phyloP scores from a whole-genome alignment of 495 filamentous ascomycete genomes.

The Cudoniella acicularis region DNA sequence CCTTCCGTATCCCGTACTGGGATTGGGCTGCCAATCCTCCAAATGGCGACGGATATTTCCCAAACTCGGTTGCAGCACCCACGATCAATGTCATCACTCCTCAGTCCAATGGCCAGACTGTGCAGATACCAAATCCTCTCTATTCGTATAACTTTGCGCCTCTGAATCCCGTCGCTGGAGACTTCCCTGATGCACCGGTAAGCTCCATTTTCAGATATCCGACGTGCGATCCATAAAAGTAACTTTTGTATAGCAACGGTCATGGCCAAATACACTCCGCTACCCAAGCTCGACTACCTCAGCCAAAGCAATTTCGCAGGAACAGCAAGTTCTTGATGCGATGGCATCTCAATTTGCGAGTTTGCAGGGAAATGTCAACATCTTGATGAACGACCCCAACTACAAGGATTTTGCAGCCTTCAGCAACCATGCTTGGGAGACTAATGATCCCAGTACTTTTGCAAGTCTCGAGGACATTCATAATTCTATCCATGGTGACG shows the following conservation, averaged over 20 bases:
- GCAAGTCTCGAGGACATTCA: conserved; percentile 66
- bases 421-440: conserved; percentile 52
- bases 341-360: conserved; percentile 27
- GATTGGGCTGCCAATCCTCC: conserved; percentile 48
- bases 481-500: conserved; percentile 44
- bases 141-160: conserved; percentile 41
- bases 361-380: conserved; percentile 19
- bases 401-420: conserved; percentile 54
- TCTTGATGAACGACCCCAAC: conserved; percentile 41
- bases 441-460: conserved; percentile 24
- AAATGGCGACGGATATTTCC: conserved; percentile 34
- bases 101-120: conserved; percentile 46
- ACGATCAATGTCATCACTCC: conserved; percentile 43
- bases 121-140: conserved; percentile 43
- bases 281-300: conserved; percentile 39
- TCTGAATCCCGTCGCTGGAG: conserved; percentile 31
- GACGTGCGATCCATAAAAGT: conserved; percentile 21
- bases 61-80: conserved; percentile 30
- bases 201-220: background rate
- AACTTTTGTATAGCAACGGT: conserved; percentile 8
- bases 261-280: conserved; percentile 48
- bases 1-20: conserved; percentile 52
- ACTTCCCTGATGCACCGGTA: conserved; percentile 17
- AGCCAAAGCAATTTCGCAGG: conserved; percentile 45
- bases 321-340: conserved; percentile 41